Base-by-base conservation (phyloP, 495 filamentous ascomycete genomes). In the Xeromyces bisporus region DNA sequence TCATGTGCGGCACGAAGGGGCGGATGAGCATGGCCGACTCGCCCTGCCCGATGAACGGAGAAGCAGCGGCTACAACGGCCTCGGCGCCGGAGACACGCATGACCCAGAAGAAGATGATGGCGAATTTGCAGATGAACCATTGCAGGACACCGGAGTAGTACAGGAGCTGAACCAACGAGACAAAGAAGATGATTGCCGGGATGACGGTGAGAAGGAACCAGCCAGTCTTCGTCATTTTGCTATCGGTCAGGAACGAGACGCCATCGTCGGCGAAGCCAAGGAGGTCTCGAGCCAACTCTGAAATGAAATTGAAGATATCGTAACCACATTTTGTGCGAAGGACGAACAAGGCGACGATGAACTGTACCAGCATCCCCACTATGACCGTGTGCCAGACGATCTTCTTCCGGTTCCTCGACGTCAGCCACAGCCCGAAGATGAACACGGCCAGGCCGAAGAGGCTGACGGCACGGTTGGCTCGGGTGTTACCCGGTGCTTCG, bases 11-110 rank as follows among this genome's bases (percentile, higher is more conserved):
- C 28, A 93, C 70, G 53, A 86, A 93, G 5, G 83, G 83, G 23
- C 73, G 72, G 57, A 93, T 83, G 30, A 93, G 58, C 77, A 93
- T 87, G 20, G 80, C 85, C 6, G 79, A 85, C 62, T 93, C 85
- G 39, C 85, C 85, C 57, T 89, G 84, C 18, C 85, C 85, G 40
- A 93, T 86, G 56, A 93, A 93, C 1, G 85, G 85, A 3, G 84
- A 85, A n/a, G 85, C 85, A 26, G 84, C 79, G 17, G 85, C 85
- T 16, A 93, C 85, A 17, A 93, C 78, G 14, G 85, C 82, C 48
- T 93, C 85, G 27, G 80, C 82, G 24, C 85, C 85, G n/a, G 82
- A 89, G n/a, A 92, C 80, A 6, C 70, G 64, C 64, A 93, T 74
- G 26, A 55, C 62, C 77, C 80, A 91, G 67, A 86, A 89, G 68